phyloP scores from a whole-genome alignment of 2,329 filamentous ascomycete genomes.

The Hypoxylon sp. region DNA sequence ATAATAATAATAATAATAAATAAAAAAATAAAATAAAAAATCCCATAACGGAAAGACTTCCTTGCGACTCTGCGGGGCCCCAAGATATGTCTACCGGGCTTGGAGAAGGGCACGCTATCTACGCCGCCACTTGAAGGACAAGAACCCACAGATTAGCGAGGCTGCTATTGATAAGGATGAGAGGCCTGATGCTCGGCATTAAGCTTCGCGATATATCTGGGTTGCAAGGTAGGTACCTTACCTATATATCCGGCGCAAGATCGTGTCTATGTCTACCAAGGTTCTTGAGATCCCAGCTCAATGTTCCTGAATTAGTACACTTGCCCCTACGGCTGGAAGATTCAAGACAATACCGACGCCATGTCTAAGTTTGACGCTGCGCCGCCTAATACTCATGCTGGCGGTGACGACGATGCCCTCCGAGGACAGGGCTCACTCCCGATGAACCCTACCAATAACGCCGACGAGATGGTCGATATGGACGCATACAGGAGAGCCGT shows the following conservation, averaged over 20 bases:
- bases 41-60: constrained; percentile 30
- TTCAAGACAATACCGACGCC: constrained; percentile 3
- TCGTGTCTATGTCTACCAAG: neutral
- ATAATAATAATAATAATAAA: too few species aligned
- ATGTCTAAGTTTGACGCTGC: constrained; percentile 48
- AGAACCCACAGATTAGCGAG: constrained; percentile 36
- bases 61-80: constrained; percentile 26
- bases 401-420: constrained; percentile 45
- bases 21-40: too few species aligned
- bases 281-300: constrained; percentile 7
- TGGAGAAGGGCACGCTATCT: constrained; percentile 30
- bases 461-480: constrained; percentile 54
- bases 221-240: too few species aligned
- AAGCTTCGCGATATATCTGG: constrained; percentile 25
- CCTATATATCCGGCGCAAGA: constrained; percentile 30
- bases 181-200: constrained; percentile 17
- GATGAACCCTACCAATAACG: constrained; percentile 39
- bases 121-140: constrained; percentile 3
- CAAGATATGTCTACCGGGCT: constrained; percentile 35
- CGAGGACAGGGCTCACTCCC: constrained; percentile 40
- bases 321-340: neutral
- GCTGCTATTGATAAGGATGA: constrained; percentile 29
- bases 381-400: constrained; percentile 46
- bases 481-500: constrained; percentile 46
- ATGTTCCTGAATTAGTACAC: neutral